phyloP scores from a whole-genome alignment of 345 rosid genomes.

The Brassica juncea region DNA sequence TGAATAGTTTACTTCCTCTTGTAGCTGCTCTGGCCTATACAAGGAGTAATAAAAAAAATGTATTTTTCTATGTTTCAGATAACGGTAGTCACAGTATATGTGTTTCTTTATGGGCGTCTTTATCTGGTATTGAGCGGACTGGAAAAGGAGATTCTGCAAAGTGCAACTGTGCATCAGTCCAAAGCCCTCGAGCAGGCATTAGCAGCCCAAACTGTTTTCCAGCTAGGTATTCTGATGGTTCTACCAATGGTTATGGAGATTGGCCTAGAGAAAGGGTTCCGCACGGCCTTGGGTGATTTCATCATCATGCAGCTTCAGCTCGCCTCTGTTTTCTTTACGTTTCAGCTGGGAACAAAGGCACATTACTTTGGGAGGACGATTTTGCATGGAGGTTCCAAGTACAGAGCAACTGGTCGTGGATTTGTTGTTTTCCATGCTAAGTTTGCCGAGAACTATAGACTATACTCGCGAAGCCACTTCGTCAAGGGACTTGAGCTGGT shows the following conservation, averaged over 20 bases:
- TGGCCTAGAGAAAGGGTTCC: conserved; percentile 92
- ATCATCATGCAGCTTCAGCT: conserved; percentile 96
- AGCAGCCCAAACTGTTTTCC: conserved; percentile 80
- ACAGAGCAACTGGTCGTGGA: conserved; percentile 85
- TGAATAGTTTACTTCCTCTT: neutral
- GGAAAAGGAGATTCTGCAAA: conserved; percentile 60
- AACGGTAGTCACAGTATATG: conserved; percentile 78
- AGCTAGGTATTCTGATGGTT: conserved; percentile 78
- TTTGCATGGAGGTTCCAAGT: conserved; percentile 88
- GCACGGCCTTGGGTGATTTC: conserved; percentile 82
- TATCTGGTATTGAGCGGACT: conserved; percentile 92
- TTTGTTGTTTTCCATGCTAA: conserved; percentile 91
- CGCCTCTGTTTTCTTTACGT: conserved; percentile 92
- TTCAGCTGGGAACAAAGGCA: conserved; percentile 97
- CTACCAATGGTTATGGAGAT: conserved; percentile 97
- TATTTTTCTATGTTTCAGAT: conserved; percentile 50
- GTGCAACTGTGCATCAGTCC: conserved; percentile 57
- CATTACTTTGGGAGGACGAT: conserved; percentile 92
- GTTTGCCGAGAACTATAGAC: conserved; percentile 86
- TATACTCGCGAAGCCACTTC: conserved; percentile 91
- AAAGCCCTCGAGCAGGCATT: conserved; percentile 90
- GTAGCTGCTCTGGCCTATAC: conserved; percentile 17
- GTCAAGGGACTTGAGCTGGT: conserved; percentile 86
- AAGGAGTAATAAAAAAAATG: neutral
- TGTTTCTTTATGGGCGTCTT: conserved; percentile 90